phyloP scores from a whole-genome alignment of 2,329 filamentous ascomycete species.

The Cucurbitaria berberidis region DNA sequence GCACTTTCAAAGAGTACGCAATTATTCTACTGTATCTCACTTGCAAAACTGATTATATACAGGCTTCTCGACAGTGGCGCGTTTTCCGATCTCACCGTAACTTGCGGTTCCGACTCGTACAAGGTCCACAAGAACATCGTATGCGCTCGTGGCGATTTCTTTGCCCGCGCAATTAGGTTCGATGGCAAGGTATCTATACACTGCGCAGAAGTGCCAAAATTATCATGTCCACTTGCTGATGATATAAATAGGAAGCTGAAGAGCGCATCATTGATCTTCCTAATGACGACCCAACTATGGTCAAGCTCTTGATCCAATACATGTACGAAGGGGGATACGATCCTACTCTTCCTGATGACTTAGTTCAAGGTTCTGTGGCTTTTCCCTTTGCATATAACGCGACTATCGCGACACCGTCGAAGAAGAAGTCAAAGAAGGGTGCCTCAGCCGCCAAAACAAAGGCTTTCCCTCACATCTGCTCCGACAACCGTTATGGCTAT shows the following conservation, averaged over 20 bases:
- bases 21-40: not conserved
- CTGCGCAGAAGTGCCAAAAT: not conserved
- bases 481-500: no score
- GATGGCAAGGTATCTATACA: not conserved
- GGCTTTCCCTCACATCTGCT: no score
- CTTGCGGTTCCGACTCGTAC: slow-evolving; percentile 16
- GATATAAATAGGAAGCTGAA: not conserved
- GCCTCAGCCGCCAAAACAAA: no score
- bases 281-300: slow-evolving; percentile 14
- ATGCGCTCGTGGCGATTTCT: slow-evolving; percentile 16
- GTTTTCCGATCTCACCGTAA: slow-evolving; percentile 23
- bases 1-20: not conserved
- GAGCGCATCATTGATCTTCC: slow-evolving; percentile 7
- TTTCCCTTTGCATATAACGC: no score
- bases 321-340: slow-evolving; percentile 20
- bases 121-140: slow-evolving; percentile 27
- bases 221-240: not conserved
- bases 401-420: no score
- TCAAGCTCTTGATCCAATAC: slow-evolving; percentile 19
- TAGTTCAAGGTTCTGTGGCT: no score
- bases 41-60: not conserved
- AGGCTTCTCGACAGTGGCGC: slow-evolving; percentile 9
- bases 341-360: not conserved
- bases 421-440: no score
- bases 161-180: slow-evolving; percentile 4